A percentile compares a stretch with the other conserved stretches of the same genome.
phyloP scores from a whole-genome alignment of 352 stramenopile species.

The Globisporangium rhizosaccharum region DNA sequence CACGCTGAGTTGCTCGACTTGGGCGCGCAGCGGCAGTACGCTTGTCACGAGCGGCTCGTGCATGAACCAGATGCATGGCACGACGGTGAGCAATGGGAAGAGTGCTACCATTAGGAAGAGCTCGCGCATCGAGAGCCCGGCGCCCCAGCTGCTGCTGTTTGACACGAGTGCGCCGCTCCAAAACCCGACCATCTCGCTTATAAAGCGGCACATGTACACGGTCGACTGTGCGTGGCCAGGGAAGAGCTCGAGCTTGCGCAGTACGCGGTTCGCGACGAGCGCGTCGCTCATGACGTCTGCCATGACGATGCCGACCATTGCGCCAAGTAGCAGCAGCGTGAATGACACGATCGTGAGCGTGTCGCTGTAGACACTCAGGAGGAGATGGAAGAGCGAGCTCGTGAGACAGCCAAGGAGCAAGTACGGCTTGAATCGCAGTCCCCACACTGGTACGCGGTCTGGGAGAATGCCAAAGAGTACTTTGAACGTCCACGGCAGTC shows the following conservation, averaged over 20 bases:
- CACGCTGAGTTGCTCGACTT: slow-evolving; percentile 39
- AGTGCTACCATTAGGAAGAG: slow-evolving; percentile 60
- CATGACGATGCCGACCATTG: slow-evolving; percentile 75
- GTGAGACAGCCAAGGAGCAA: slow-evolving; percentile 58
- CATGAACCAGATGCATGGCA: slow-evolving; percentile 52
- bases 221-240: slow-evolving; percentile 49
- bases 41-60: slow-evolving; percentile 37
- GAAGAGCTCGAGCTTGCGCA: slow-evolving; percentile 31
- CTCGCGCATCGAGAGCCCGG: slow-evolving; percentile 52
- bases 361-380: slow-evolving; percentile 29
- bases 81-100: slow-evolving; percentile 45
- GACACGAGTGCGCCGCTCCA: slow-evolving; percentile 60
- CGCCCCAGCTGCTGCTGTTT: slow-evolving; percentile 48
- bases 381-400: slow-evolving; percentile 50
- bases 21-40: slow-evolving; percentile 22
- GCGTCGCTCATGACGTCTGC: slow-evolving; percentile 80
- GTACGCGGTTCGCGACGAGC: slow-evolving; percentile 56
- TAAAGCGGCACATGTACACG: slow-evolving; percentile 73
- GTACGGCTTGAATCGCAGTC: slow-evolving; percentile 71
- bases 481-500: slow-evolving; percentile 77
- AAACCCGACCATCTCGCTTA: slow-evolving; percentile 76
- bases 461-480: slow-evolving; percentile 68
- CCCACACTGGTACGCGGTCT: slow-evolving; percentile 50
- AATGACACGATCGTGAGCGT: slow-evolving; percentile 53
- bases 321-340: slow-evolving; percentile 57